phyloP scores from a whole-genome alignment of 1,284 basidiomycete species.

The Exobasidium cylindrosporum region DNA sequence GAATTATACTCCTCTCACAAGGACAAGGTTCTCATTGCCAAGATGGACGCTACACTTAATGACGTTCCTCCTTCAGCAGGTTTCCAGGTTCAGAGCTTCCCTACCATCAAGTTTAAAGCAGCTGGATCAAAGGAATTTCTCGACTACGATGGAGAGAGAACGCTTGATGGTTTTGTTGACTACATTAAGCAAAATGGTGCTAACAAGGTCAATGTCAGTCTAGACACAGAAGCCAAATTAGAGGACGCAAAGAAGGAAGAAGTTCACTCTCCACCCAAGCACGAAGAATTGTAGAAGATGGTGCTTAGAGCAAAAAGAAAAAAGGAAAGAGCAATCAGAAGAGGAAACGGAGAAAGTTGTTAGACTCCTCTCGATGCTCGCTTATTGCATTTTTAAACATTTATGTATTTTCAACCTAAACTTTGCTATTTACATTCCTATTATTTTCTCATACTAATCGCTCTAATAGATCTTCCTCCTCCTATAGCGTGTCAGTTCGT shows the following conservation, averaged over 20 bases:
- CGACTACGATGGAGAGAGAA: slow-evolving; percentile 60
- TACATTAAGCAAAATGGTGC: slow-evolving; percentile 48
- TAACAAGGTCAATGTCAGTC: slow-evolving; percentile 44
- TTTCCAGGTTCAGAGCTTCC: slow-evolving; percentile 78
- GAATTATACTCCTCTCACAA: slow-evolving; percentile 73
- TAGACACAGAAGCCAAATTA: neutral
- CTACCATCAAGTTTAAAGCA: slow-evolving; percentile 93
- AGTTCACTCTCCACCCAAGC: slow-evolving; percentile 8
- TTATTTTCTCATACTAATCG: neutral
- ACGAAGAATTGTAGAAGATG: slow-evolving; percentile 15
- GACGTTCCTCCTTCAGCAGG: slow-evolving; percentile 83
- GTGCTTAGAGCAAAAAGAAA: neutral
- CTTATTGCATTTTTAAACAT: too few relatives aligned
- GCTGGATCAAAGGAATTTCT: slow-evolving; percentile 82
- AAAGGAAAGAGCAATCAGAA: neutral
- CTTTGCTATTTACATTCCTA: neutral
- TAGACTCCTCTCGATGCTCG: too few relatives aligned
- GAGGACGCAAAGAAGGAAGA: slow-evolving; percentile 6
- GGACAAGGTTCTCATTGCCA: slow-evolving; percentile 75
- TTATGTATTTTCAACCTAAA: neutral
- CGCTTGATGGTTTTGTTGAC: slow-evolving; percentile 51
- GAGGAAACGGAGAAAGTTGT: too few relatives aligned
- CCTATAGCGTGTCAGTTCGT: too few relatives aligned
- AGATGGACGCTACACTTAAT: slow-evolving; percentile 95
- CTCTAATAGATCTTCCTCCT: too few relatives aligned